A percentile compares a stretch with the other conserved stretches of the same genome.
Conservation (phyloP, 2,329 filamentous ascomycete species). For the Penicillium sp. region DNA sequence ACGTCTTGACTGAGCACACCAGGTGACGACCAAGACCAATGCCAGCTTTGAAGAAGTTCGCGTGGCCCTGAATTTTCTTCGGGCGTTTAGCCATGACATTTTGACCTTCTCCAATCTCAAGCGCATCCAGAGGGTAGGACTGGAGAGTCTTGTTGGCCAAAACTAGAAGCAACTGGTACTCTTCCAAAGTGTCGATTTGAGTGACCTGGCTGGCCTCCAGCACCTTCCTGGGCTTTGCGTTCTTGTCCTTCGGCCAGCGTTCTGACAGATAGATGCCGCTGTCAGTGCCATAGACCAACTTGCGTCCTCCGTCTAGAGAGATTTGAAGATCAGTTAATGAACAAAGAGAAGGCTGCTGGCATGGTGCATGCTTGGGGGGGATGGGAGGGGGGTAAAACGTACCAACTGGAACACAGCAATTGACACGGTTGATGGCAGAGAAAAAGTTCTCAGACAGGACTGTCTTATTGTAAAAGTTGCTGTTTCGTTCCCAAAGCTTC, state of each 20-base stretch:
- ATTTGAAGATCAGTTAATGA: constrained; percentile 19
- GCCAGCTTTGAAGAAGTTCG: constrained; percentile 97
- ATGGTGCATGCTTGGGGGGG: not conserved
- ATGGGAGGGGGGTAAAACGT: constrained; percentile 39
- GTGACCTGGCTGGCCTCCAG: constrained; percentile 86
- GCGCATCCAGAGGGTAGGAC: constrained; percentile 82
- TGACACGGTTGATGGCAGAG: constrained; percentile 83
- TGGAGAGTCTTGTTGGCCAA: constrained; percentile 90
- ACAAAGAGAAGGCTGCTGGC: not conserved
- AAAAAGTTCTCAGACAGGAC: constrained; percentile 85
- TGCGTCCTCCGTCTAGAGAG: constrained; percentile 79
- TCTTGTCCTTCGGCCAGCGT: constrained; percentile 79
- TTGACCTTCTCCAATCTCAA: constrained; percentile 76
- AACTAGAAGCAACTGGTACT: constrained; percentile 88
- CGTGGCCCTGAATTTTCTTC: constrained; percentile 95
- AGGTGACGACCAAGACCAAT: constrained; percentile 92
- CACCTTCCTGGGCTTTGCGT: constrained; percentile 73
- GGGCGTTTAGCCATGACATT: constrained; percentile 78
- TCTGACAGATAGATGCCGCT: constrained; percentile 91
- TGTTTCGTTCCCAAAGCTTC: constrained; percentile 71
- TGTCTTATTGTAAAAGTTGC: constrained; percentile 69
- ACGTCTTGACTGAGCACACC: constrained; percentile 95
- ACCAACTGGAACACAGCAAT: constrained; percentile 92
- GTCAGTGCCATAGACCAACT: constrained; percentile 92
- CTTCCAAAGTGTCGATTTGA: constrained; percentile 93